Evolutionary conservation across 164 flowering plant genomes (phyloP).

Genomic region (Vitis amurensis): DNA sequence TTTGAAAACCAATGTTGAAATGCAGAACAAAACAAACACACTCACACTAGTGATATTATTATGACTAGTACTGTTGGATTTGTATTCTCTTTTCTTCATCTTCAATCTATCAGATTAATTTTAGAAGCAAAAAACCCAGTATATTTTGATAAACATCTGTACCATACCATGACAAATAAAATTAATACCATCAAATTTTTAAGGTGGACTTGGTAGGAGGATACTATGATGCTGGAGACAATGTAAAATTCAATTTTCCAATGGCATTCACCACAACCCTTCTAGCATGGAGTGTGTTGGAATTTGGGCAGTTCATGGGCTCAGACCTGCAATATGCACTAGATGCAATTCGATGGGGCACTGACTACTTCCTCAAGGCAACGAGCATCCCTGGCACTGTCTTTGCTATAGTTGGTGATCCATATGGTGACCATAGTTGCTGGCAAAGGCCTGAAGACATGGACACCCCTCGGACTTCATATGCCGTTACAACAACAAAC

Average conservation of each 20-base stretch:
- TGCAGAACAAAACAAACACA: too few species aligned
- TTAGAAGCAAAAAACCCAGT: too few species aligned
- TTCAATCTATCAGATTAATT: too few species aligned
- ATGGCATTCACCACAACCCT: slow-evolving; percentile 83
- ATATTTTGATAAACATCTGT: too few species aligned
- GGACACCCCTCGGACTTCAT: slow-evolving; percentile 64
- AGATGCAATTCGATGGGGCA: slow-evolving; percentile 67
- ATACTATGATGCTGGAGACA: slow-evolving; percentile 88
- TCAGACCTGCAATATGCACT: slow-evolving; percentile 44
- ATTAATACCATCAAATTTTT: not conserved
- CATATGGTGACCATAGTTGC: slow-evolving; percentile 53
- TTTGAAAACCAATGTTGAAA: too few species aligned
- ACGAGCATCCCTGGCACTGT: slow-evolving; percentile 46
- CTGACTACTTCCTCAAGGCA: slow-evolving; percentile 76
- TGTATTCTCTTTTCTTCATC: too few species aligned
- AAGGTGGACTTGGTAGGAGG: slow-evolving; percentile 82
- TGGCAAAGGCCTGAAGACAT: slow-evolving; percentile 91
- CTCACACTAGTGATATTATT: too few species aligned
- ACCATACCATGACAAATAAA: too few species aligned
- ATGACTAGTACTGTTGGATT: too few species aligned
- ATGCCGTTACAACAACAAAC: slow-evolving; percentile 19
- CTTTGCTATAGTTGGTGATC: slow-evolving; percentile 67
- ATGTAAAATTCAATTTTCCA: slow-evolving; percentile 78
- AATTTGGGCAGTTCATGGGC: slow-evolving; percentile 53
- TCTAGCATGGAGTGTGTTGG: slow-evolving; percentile 73